These are phyloP conservation scores for Paecilomyces variotii DNA, from an alignment of 2,329 filamentous ascomycete genomes.

Conservation along the genomic window DNA sequence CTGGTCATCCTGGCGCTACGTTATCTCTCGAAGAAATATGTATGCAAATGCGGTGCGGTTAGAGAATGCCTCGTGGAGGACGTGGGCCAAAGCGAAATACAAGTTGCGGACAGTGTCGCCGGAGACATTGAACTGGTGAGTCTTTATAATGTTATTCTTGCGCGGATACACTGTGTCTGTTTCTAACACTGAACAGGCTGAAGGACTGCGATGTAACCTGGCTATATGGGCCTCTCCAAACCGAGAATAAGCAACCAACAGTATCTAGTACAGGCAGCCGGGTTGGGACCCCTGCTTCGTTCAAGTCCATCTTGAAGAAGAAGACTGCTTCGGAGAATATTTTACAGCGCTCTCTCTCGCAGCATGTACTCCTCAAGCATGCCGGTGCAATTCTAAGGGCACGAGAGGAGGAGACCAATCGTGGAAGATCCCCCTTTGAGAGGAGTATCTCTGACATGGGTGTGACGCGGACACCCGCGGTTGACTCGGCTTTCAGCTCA, in stretches of 20 bases:
- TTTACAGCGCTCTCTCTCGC: slow-evolving; percentile 79
- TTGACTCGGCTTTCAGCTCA: slow-evolving; percentile 42
- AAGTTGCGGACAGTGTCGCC: slow-evolving; percentile 80
- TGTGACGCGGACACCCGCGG: slow-evolving; percentile 50
- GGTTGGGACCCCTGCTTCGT: slow-evolving; percentile 57
- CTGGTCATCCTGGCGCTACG: slow-evolving; percentile 94
- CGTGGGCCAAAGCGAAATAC: slow-evolving; percentile 90
- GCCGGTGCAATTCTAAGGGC: slow-evolving; percentile 79
- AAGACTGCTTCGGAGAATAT: slow-evolving; percentile 93
- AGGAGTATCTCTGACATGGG: slow-evolving; percentile 63
- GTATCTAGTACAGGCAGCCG: slow-evolving; percentile 42
- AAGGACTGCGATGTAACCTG: slow-evolving; percentile 97
- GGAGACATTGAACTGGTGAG: slow-evolving; percentile 87
- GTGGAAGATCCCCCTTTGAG: slow-evolving; percentile 48
- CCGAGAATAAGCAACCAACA: slow-evolving; percentile 51
- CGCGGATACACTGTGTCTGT: not conserved
- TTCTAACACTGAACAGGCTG: slow-evolving; percentile 51
- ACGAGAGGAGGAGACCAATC: slow-evolving; percentile 56
- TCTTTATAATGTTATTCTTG: not conserved
- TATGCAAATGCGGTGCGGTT: slow-evolving; percentile 75
- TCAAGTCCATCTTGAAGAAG: slow-evolving; percentile 94
- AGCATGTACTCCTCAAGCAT: slow-evolving; percentile 82
- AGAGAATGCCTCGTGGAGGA: slow-evolving; percentile 95
- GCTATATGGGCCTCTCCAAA: slow-evolving; percentile 89
- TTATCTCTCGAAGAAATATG: slow-evolving; percentile 68